These are phyloP conservation scores for Aspergillus affinis DNA, from an alignment of 495 filamentous ascomycete species.

Conservation along the genomic window DNA sequence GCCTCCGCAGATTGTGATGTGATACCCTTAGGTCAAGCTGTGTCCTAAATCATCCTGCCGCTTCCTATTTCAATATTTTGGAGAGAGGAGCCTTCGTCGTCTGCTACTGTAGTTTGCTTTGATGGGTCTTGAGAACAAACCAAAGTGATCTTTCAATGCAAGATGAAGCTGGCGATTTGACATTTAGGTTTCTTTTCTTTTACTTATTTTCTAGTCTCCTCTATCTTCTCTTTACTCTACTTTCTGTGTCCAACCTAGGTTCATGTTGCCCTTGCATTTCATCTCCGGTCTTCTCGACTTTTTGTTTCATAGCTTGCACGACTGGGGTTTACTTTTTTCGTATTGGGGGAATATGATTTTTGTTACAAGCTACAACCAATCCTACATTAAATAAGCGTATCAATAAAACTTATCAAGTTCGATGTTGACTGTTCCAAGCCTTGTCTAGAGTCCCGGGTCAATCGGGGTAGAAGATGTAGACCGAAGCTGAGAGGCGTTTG, in stretches of 20 bases:
- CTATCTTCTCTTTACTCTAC: conserved; percentile 8
- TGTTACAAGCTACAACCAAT: too few relatives aligned
- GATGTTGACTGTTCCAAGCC: not conserved
- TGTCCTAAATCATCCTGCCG: conserved; percentile 16
- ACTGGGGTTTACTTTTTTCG: not conserved
- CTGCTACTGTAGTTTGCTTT: not conserved
- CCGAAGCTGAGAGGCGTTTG: too few relatives aligned
- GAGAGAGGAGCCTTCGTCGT: not conserved
- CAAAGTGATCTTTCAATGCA: not conserved
- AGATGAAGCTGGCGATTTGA: not conserved
- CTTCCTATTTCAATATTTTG: conserved; percentile 5
- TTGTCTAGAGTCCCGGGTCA: not conserved
- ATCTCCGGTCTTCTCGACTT: not conserved
- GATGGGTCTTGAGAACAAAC: not conserved
- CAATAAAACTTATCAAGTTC: too few relatives aligned
- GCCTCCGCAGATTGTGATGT: conserved; percentile 57
- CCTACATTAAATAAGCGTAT: too few relatives aligned
- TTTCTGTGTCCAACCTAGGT: not conserved
- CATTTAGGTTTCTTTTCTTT: conserved; percentile 12
- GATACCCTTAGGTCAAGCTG: conserved; percentile 40
- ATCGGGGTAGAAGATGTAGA: not conserved
- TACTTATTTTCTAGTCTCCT: conserved; percentile 10
- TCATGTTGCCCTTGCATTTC: not conserved
- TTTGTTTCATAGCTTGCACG: not conserved
- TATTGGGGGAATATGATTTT: not conserved